Evolutionary conservation across 495 filamentous ascomycete genomes (phyloP).

Genomic region (Neurospora intermedia): DNA sequence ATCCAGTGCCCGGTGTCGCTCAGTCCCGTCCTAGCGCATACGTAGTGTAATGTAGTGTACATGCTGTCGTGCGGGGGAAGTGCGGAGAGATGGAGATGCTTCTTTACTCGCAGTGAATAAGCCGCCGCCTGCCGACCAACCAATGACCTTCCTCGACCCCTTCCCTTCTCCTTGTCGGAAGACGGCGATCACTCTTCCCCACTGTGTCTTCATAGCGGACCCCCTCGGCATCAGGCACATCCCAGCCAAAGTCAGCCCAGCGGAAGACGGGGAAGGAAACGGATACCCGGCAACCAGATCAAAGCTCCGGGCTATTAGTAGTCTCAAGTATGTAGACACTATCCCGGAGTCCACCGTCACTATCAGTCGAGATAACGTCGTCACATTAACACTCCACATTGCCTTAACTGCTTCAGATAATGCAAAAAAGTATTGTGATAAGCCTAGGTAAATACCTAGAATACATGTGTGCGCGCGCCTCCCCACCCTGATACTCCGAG

Average conservation of each 20-base stretch:
- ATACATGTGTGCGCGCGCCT: not conserved
- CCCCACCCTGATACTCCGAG: not conserved
- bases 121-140: slow-evolving; percentile 13
- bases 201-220: not conserved
- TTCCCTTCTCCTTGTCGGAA: not conserved
- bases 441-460: not conserved
- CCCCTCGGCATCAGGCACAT: not conserved
- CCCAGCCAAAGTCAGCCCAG: not conserved
- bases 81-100: not conserved
- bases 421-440: not conserved
- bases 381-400: not conserved
- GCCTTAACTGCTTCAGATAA: not conserved
- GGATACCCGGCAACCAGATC: not conserved
- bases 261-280: not conserved
- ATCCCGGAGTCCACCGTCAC: not conserved
- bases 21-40: not conserved
- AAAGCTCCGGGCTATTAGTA: not conserved
- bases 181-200: not conserved
- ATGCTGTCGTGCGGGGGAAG: not conserved
- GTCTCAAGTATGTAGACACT: not conserved
- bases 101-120: not conserved
- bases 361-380: not conserved
- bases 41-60: not conserved
- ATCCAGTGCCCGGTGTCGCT: not conserved
- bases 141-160: slow-evolving; percentile 1